Conservation (phyloP, 257 asterid genomes). For the Cruciata laevipes region DNA sequence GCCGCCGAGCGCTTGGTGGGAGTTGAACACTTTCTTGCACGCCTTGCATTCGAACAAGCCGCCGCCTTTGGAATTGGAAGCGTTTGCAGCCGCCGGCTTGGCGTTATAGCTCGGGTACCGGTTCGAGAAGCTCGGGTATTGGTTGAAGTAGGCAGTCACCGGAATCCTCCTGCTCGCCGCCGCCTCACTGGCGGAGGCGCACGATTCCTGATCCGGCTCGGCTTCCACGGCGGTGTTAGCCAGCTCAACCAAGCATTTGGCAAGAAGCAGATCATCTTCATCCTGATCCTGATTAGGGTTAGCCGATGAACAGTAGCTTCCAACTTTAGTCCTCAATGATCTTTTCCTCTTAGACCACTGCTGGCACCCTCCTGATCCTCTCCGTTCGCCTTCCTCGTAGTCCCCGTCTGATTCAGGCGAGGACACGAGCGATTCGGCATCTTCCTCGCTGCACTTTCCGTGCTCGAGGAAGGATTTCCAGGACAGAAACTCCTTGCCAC, state of each 20-base stretch:
- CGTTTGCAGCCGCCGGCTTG: conserved; percentile 25
- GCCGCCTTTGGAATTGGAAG: conserved; percentile 39
- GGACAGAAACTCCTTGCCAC: conserved; percentile 80
- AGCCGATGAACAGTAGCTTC: conserved; percentile 25
- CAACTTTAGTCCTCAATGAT: conserved; percentile 60
- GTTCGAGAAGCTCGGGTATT: not conserved
- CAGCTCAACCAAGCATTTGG: conserved; percentile 61
- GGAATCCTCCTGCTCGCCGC: conserved; percentile 33
- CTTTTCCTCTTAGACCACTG: conserved; percentile 76
- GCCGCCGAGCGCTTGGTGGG: conserved; percentile 94
- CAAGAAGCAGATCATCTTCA: conserved; percentile 76
- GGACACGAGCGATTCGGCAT: conserved; percentile 60
- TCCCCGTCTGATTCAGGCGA: conserved; percentile 51
- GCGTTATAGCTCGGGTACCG: not conserved
- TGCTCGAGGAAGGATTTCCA: conserved; percentile 96
- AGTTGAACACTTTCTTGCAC: conserved; percentile 84
- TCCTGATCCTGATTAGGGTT: conserved; percentile 22
- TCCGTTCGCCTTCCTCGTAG: conserved; percentile 23
- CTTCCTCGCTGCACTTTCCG: conserved; percentile 76
- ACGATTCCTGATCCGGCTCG: conserved; percentile 61
- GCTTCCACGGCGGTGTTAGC: conserved; percentile 55
- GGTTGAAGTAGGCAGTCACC: conserved; percentile 14
- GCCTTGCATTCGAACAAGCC: conserved; percentile 87
- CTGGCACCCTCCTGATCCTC: conserved; percentile 21
- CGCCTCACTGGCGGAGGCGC: conserved; percentile 62